Evolutionary conservation across 108 stramenopile genomes (phyloP).

Genomic region (Cyclostephanos invisitatus): DNA sequence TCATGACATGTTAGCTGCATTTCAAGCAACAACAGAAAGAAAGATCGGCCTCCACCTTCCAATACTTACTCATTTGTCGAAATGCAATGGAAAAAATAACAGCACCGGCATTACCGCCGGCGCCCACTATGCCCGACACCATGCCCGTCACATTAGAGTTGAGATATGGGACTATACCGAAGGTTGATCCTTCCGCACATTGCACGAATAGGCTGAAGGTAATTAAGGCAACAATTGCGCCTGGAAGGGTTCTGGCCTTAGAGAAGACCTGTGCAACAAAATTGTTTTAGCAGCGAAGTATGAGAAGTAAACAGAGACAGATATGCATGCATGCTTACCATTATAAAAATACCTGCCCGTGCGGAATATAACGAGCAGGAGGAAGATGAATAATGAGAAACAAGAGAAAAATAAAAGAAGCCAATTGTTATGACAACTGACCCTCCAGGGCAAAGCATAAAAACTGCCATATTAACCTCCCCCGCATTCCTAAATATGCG

Average conservation of each 20-base stretch:
- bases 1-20: too few relatives aligned
- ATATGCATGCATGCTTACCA: not conserved
- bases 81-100: slow-evolving; percentile 64
- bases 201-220: slow-evolving; percentile 82
- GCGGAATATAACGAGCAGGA: not conserved
- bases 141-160: slow-evolving; percentile 57
- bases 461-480: slow-evolving; percentile 63
- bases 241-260: slow-evolving; percentile 50
- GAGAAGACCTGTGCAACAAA: slow-evolving; percentile 40
- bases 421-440: not conserved
- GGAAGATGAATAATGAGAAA: not conserved
- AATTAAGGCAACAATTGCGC: slow-evolving; percentile 64
- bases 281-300: not conserved
- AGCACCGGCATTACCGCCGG: slow-evolving; percentile 81
- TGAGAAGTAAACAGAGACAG: slow-evolving; percentile 23
- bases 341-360: not conserved
- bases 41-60: too few relatives aligned
- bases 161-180: slow-evolving; percentile 67
- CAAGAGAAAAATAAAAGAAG: slow-evolving; percentile 17
- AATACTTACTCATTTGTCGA: slow-evolving; percentile 32
- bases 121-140: slow-evolving; percentile 72
- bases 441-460: slow-evolving; percentile 60
- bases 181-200: slow-evolving; percentile 67
- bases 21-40: too few relatives aligned
- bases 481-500: slow-evolving; percentile 71